Base-by-base conservation (phyloP, 257 asterid genomes). In the Penstemon davidsonii region DNA sequence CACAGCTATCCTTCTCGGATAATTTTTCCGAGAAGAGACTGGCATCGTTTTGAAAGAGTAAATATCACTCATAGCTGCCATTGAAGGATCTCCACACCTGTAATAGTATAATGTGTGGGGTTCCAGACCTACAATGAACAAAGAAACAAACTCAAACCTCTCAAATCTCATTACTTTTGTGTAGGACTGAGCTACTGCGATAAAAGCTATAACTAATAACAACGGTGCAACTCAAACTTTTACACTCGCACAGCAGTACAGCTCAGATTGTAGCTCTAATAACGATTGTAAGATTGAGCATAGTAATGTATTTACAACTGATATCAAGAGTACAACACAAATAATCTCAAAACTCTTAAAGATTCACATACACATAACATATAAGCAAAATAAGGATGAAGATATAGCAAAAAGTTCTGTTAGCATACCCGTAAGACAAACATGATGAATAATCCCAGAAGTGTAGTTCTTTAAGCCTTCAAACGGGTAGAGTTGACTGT, bases 391-490 rank as follows among this genome's bases (percentile, higher is more conserved):
- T 37, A 62, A 64, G 33, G 72, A 46, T 45, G 51, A 40, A 45
- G 52, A 59, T 58, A 15, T 39, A 0, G 60, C 53, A 36, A 42
- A 15, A 53, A 45, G 18, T 36, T 55, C 73, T 62, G 49, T 57
- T 42, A 62, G 51, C 64, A 52, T 80, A 90, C 97, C 99, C 38
- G 84, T 83, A 55, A 93, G 93, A 40, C 87, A 95, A 60, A 84
- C 96, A 60, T 93, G 99, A 78, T 93, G 99, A 61, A 93, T 90
- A 65, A 90, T 87, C 59, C 99, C 96, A 3, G 99, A 90, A 68
- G 97, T 88, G 84, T 93, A 93, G 72, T 93, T 93, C 67, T 76
- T 79, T 75, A 93, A 85, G 44, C 97, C 96, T 68, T 84, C 70
- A 62, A 79, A 93, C 19, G 97, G 95, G 70, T 93, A 93, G 39